Evolutionary conservation across 148 eudicot species (phyloP).

Genomic region (Pharnaceum exiguum): DNA sequence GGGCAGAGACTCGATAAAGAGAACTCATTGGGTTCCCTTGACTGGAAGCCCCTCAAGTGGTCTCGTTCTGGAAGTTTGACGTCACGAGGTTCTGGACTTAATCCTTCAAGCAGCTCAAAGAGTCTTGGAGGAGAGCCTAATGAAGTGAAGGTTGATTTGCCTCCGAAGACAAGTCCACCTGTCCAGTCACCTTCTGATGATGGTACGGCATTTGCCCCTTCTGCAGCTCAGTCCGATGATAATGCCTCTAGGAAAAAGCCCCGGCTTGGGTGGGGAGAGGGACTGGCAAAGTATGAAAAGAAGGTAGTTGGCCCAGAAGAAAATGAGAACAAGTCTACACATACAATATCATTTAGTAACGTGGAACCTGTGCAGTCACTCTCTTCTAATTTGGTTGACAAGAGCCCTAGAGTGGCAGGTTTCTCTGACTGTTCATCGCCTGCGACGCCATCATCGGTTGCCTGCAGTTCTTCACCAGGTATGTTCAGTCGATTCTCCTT

Average conservation of each 20-base stretch:
- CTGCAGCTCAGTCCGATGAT: slow-evolving; percentile 48
- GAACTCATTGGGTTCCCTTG: slow-evolving; percentile 40
- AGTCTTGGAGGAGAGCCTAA: slow-evolving; percentile 40
- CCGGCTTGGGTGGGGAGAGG: slow-evolving; percentile 95
- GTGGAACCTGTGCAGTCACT: slow-evolving; percentile 37
- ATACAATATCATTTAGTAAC: slow-evolving; percentile 16
- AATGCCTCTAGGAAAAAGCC: slow-evolving; percentile 67
- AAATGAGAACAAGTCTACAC: slow-evolving; percentile 30
- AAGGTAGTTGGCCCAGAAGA: slow-evolving; percentile 78
- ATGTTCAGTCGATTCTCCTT: background rate
- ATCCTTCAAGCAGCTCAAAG: slow-evolving; percentile 64
- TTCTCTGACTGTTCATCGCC: slow-evolving; percentile 76
- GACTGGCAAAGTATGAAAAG: slow-evolving; percentile 90
- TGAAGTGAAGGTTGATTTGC: slow-evolving; percentile 41
- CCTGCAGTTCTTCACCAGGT: slow-evolving; percentile 91
- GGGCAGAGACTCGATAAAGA: slow-evolving; percentile 49
- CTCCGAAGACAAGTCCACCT: slow-evolving; percentile 31
- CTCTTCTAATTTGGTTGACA: slow-evolving; percentile 36
- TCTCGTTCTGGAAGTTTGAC: slow-evolving; percentile 67
- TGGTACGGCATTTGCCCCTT: slow-evolving; percentile 32
- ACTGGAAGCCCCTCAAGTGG: slow-evolving; percentile 84
- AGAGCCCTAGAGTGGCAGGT: slow-evolving; percentile 50
- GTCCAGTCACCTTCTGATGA: slow-evolving; percentile 52
- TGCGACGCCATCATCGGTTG: slow-evolving; percentile 71
- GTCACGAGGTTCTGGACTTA: slow-evolving; percentile 60